These are phyloP conservation scores for Gossypium trilobum DNA, from an alignment of 441 rosid species.

Conservation along the genomic window DNA sequence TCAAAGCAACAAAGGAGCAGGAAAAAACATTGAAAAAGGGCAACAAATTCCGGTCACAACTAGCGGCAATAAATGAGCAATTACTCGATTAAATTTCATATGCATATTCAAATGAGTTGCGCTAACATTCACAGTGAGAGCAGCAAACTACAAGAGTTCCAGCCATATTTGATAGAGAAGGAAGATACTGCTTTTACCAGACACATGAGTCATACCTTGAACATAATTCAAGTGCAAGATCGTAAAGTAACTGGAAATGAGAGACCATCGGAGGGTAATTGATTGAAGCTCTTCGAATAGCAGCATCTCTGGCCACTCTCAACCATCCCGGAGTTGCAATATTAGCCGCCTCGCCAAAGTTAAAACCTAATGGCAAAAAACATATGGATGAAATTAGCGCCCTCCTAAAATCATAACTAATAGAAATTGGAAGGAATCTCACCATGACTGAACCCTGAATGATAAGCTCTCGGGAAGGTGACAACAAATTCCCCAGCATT, in stretches of 20 bases:
- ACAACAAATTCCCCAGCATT: constrained; percentile 97
- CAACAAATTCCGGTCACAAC: neutral
- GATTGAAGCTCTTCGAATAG: constrained; percentile 91
- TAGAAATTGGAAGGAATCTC: constrained; percentile 19
- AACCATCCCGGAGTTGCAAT: constrained; percentile 96
- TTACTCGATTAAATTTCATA: constrained; percentile 9
- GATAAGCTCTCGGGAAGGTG: constrained; percentile 98
- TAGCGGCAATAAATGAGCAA: neutral
- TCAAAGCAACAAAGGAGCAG: neutral
- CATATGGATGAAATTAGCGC: constrained; percentile 11
- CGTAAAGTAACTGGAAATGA: constrained; percentile 95
- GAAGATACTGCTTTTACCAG: neutral
- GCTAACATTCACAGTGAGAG: neutral
- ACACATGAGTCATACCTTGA: constrained; percentile 50
- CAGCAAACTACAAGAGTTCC: constrained; percentile 3
- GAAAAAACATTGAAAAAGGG: neutral
- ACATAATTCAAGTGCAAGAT: constrained; percentile 69
- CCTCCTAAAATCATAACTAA: constrained; percentile 8
- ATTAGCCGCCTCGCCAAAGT: constrained; percentile 82
- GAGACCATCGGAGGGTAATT: constrained; percentile 98
- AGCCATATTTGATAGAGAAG: neutral
- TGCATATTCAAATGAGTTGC: neutral
- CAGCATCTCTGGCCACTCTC: constrained; percentile 78
- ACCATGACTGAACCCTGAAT: constrained; percentile 98
- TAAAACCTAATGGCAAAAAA: constrained; percentile 45